These are phyloP conservation scores for Limonium bicolor DNA, from an alignment of 148 eudicot genomes.

Conservation along the genomic window DNA sequence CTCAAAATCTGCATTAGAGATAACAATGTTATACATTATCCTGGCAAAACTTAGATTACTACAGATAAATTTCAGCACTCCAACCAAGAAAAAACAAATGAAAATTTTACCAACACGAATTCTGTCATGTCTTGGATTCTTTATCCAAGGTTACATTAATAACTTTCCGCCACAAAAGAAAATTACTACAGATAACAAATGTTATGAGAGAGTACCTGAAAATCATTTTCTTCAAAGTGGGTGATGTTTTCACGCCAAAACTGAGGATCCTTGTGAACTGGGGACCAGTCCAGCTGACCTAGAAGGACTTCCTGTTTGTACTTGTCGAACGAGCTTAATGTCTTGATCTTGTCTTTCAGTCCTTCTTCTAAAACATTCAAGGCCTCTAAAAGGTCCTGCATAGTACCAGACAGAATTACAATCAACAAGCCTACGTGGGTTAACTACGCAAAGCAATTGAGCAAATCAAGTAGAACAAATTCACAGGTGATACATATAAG, in stretches of 20 bases:
- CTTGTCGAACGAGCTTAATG: conserved; percentile 83
- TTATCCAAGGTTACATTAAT: neutral
- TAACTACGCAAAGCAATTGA: neutral
- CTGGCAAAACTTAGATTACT: no score
- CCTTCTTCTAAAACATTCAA: conserved; percentile 72
- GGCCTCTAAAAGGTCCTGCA: conserved; percentile 82
- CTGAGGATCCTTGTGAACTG: conserved; percentile 87
- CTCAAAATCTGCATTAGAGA: conserved; percentile 52
- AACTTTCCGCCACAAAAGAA: neutral
- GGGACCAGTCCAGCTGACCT: conserved; percentile 97
- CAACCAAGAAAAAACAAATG: no score
- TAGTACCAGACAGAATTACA: neutral
- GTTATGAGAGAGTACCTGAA: conserved; percentile 39
- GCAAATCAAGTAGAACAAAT: neutral
- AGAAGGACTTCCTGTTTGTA: conserved; percentile 96
- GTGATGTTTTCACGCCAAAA: conserved; percentile 89
- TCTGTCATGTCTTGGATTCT: no score
- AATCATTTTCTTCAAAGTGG: conserved; percentile 84
- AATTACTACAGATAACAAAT: neutral
- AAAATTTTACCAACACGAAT: no score
- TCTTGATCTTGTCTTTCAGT: conserved; percentile 66
- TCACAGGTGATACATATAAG: no score
- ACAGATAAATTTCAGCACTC: no score
- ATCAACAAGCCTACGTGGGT: neutral
- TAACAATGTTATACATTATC: no score